These are phyloP conservation scores for Cladosporium sp. DNA, from an alignment of 2,329 filamentous ascomycete genomes.

Conservation along the genomic window DNA sequence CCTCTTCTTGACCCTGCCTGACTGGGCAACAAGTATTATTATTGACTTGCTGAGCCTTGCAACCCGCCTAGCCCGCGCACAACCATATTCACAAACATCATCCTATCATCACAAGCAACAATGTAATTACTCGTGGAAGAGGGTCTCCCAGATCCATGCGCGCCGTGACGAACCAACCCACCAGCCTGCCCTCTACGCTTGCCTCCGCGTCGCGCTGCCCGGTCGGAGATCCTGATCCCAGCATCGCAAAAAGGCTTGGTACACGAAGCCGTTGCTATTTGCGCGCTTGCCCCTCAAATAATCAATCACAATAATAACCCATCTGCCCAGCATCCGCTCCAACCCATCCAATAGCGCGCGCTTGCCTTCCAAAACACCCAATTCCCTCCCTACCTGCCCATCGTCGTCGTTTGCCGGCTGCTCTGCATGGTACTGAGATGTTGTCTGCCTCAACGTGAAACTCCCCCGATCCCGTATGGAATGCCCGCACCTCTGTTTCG, in stretches of 20 bases:
- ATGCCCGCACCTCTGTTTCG: conserved; percentile 8
- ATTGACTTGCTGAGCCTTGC: too few species aligned
- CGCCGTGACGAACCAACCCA: conserved; percentile 4
- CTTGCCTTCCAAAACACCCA: not conserved
- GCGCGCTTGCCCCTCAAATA: not conserved
- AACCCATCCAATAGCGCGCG: not conserved
- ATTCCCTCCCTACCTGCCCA: conserved; percentile 2
- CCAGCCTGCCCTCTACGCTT: not conserved
- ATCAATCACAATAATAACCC: too few species aligned
- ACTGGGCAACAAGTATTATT: too few species aligned
- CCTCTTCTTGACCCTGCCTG: too few species aligned
- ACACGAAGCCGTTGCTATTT: conserved; percentile 11
- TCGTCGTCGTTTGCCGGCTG: conserved; percentile 7
- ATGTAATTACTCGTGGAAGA: too few species aligned
- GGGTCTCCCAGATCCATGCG: not conserved
- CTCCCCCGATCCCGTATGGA: conserved; percentile 5
- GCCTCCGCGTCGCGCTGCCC: conserved; percentile 11
- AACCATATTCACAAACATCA: too few species aligned
- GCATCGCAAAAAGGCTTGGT: conserved; percentile 5
- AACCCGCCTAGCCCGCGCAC: too few species aligned
- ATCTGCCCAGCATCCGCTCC: too few species aligned
- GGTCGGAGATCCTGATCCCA: conserved; percentile 7
- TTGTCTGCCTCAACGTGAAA: conserved; percentile 9
- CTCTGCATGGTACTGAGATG: not conserved
- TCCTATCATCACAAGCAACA: too few species aligned